A percentile compares a stretch with the other conserved stretches of the same genome.
phyloP scores from a whole-genome alignment of 495 filamentous ascomycete species.

The Talaromyces stipitatus region DNA sequence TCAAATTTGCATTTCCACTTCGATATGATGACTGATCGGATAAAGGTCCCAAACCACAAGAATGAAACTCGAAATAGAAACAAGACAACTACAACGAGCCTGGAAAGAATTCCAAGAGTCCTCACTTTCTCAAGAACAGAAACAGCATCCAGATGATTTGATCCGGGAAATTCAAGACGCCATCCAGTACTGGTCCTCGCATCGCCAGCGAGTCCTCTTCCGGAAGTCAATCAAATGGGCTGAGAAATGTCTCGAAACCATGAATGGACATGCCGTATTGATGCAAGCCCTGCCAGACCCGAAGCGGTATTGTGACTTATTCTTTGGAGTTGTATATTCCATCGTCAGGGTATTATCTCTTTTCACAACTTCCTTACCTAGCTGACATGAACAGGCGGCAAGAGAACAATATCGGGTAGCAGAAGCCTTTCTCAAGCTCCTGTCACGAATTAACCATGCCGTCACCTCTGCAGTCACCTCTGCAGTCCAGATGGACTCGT shows the following conservation, averaged over 20 bases:
- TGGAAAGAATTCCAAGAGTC: slow-evolving; percentile 35
- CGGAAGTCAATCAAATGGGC: slow-evolving; percentile 23
- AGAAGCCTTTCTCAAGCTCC: slow-evolving; percentile 32
- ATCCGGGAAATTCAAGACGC: slow-evolving; percentile 22
- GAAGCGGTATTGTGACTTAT: slow-evolving; percentile 31
- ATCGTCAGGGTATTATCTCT: slow-evolving; percentile 31
- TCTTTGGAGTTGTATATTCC: slow-evolving; percentile 38
- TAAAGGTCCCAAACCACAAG: not conserved
- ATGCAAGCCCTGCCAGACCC: slow-evolving; percentile 29
- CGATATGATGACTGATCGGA: not conserved
- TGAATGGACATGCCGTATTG: slow-evolving; percentile 28
- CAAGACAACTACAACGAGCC: slow-evolving; percentile 33
- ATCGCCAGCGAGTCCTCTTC: slow-evolving; percentile 21
- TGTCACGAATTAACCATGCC: slow-evolving; percentile 35
- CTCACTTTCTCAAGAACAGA: slow-evolving; percentile 24
- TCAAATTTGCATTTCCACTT: too few relatives aligned
- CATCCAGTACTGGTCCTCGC: slow-evolving; percentile 25
- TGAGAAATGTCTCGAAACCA: slow-evolving; percentile 27
- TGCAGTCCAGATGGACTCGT: slow-evolving; percentile 9
- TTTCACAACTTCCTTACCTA: not conserved
- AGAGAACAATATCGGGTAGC: slow-evolving; percentile 37
- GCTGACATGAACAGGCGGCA: slow-evolving; percentile 27
- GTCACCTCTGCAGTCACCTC: slow-evolving; percentile 21
- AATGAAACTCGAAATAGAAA: slow-evolving; percentile 35
- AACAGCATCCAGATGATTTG: slow-evolving; percentile 22